Evolutionary conservation across 2,329 filamentous ascomycete species (phyloP).

Genomic region (Fusarium avenaceum): DNA sequence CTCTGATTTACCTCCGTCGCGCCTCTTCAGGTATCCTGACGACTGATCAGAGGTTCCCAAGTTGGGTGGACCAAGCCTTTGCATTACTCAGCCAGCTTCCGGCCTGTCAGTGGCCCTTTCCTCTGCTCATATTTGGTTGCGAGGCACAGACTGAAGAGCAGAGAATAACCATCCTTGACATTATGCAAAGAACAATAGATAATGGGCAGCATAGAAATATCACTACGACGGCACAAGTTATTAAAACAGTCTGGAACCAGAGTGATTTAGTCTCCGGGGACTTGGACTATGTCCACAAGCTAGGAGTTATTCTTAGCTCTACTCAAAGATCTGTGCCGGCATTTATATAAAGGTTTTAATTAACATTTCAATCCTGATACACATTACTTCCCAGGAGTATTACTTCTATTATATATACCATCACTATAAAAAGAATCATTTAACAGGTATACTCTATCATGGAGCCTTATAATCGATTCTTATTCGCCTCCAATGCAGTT

Average conservation of each 20-base stretch:
- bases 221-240: conserved; percentile 36
- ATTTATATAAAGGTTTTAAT: conserved; percentile 4
- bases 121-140: conserved; percentile 43
- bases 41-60: conserved; percentile 17
- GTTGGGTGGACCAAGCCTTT: conserved; percentile 48
- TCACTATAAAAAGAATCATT: too few species aligned
- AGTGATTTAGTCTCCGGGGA: conserved; percentile 47
- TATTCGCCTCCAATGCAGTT: too few species aligned
- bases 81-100: conserved; percentile 35
- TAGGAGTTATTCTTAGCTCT: conserved; percentile 33
- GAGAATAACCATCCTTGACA: conserved; percentile 31
- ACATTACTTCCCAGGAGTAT: too few species aligned
- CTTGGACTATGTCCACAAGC: conserved; percentile 21
- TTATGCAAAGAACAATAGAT: conserved; percentile 48
- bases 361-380: too few species aligned
- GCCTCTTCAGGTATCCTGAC: conserved; percentile 26
- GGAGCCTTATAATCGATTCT: too few species aligned
- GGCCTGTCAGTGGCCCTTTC: conserved; percentile 43
- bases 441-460: too few species aligned
- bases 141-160: conserved; percentile 45
- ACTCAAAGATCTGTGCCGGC: conserved; percentile 23
- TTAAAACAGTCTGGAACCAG: conserved; percentile 54
- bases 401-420: too few species aligned
- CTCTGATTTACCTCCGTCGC: conserved; percentile 51
- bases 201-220: conserved; percentile 39